Evolutionary conservation across 1,284 basidiomycete genomes (phyloP), one percentile per base, ranked within the genome.

Genomic region (Caloboletus firmus): DNA sequence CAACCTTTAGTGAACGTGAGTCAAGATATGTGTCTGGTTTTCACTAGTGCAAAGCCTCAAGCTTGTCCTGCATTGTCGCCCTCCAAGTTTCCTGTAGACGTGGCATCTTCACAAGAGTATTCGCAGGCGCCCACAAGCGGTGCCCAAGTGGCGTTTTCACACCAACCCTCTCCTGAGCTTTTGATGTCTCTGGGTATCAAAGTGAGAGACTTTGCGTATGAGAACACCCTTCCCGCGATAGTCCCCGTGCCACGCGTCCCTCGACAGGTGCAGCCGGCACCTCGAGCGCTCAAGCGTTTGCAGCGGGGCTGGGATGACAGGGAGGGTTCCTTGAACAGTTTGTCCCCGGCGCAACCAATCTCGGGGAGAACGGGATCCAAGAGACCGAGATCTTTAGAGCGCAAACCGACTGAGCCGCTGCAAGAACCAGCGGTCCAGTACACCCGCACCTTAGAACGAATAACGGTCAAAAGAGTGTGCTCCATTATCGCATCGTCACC

Each of bases 171-270:
- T 13, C 59, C 63, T 15, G 69, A 73, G 37, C 58, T 64, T 34
- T 66, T 87, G 48, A 70, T 72, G 52, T 67, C 66, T 43, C 56
- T 78, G 22, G 83, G 83, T 20, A 78, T 89, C 68, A 84, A 81
- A 78, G 82, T 86, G 57, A 81, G 83, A 72, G 86, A 89, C 71
- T 89, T 85, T 74, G 85, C 81, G 22, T 84, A 83, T 70, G 83
- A 87, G 68, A 83, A 76, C 68, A 79, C 69, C 30, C 71, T 87
- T 36, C 84, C 85, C 7, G 82, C 83, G 11, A 76, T 89, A 41
- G 72, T 69, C 17, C 74, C 79, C 5, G 77, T 80, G 20, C 69
- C 59, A 17, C 67, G 64, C 26, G 66, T 75, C 59, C 71, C 74
- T 0, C 74, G 75, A 32, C 81, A 79, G 61, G 69, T 77, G 28